These are phyloP conservation scores for Candida jianshihensis DNA, from an alignment of 805 yeast species.

Conservation along the genomic window DNA sequence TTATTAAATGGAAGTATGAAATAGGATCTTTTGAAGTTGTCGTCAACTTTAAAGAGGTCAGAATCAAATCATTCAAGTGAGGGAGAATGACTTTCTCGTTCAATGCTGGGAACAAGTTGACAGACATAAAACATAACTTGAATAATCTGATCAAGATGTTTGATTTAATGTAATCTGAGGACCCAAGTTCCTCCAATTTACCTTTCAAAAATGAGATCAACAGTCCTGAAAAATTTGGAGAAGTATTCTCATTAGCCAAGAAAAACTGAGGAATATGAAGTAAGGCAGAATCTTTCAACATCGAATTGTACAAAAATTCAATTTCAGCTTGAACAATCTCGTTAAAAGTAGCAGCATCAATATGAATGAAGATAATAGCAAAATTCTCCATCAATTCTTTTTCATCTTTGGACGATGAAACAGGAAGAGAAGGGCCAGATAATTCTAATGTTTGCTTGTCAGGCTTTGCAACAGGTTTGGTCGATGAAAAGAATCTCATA, in stretches of 20 bases:
- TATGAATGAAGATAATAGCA: conserved; percentile 87
- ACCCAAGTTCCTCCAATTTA: conserved; percentile 72
- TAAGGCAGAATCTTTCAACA: conserved; percentile 77
- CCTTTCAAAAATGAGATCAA: conserved; percentile 69
- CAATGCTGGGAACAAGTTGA: conserved; percentile 77
- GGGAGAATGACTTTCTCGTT: conserved; percentile 88
- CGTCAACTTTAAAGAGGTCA: conserved; percentile 71
- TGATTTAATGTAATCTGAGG: conserved; percentile 67
- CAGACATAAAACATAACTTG: conserved; percentile 93
- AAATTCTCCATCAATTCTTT: conserved; percentile 93
- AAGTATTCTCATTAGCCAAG: conserved; percentile 88
- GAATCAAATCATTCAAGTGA: conserved; percentile 74
- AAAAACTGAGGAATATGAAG: conserved; percentile 91
- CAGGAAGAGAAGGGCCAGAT: conserved; percentile 76
- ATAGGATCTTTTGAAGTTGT: conserved; percentile 87
- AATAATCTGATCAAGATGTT: conserved; percentile 79
- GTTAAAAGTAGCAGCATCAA: conserved; percentile 93
- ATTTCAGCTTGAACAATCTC: conserved; percentile 83
- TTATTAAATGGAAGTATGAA: conserved; percentile 78
- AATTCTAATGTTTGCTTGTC: conserved; percentile 27
- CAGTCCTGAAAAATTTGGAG: conserved; percentile 85
- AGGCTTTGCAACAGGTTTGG: conserved; percentile 19
- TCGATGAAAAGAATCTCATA: conserved; percentile 61
- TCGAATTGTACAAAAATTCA: conserved; percentile 67
- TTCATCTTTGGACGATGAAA: conserved; percentile 85